Conservation (phyloP, 177 flowering plant genomes). For the Telopea speciosissima region DNA sequence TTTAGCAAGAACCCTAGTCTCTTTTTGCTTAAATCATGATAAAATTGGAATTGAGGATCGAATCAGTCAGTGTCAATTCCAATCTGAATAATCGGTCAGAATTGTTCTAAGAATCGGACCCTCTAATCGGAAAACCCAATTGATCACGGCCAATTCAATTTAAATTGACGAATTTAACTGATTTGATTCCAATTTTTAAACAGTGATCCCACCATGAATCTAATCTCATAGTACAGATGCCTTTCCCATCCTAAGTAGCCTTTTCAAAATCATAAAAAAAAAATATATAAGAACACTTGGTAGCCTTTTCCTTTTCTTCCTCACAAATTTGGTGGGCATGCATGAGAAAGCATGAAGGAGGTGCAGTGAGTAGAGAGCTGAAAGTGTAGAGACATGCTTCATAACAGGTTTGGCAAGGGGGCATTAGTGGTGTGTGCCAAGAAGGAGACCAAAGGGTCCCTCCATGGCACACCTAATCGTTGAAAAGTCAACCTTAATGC, state of each 20-base stretch:
- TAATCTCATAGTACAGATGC: neutral
- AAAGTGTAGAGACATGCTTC: constrained; percentile 24
- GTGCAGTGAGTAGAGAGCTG: neutral
- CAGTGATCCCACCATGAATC: too few relatives aligned
- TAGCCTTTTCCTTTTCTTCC: neutral
- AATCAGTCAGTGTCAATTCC: too few relatives aligned
- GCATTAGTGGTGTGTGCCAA: constrained; percentile 32
- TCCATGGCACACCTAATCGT: constrained; percentile 24
- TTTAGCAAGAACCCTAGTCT: neutral
- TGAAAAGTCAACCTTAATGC: constrained; percentile 48
- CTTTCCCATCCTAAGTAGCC: neutral
- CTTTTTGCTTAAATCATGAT: neutral
- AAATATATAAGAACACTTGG: too few relatives aligned
- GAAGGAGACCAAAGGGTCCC: constrained; percentile 46
- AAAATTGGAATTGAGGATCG: too few relatives aligned
- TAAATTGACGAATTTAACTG: too few relatives aligned
- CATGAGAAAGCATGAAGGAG: constrained; percentile 6
- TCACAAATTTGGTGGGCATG: neutral
- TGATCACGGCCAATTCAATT: neutral
- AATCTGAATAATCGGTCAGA: too few relatives aligned
- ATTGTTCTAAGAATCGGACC: too few relatives aligned
- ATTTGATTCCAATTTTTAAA: too few relatives aligned
- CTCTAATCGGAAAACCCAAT: too few relatives aligned
- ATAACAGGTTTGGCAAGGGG: constrained; percentile 16
- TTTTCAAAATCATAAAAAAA: neutral